Evolutionary conservation across 345 rosid species (phyloP), one percentile per base, ranked within the genome.

Genomic region (Ceriops tagal): DNA sequence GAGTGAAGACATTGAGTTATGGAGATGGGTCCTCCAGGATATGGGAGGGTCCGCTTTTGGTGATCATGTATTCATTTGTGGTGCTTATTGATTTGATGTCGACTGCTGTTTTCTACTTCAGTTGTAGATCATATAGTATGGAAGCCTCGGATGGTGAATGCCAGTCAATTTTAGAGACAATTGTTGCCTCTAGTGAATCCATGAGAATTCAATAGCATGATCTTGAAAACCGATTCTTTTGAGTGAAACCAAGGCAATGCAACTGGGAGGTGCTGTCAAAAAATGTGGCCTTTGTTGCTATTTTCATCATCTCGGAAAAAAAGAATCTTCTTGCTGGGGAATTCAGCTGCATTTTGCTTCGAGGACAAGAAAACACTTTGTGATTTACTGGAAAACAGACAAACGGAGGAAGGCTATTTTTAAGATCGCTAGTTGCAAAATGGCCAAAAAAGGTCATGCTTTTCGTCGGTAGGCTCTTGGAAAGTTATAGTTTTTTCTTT

Each of bases 41-140:
- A 28, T 93, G 98, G 97, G 97, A 89, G 79, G 97, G 96, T 62
- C 96, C 97, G 32, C 80, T 93, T 56, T 71, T 93, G 74, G 96
- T 89, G 67, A 28, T 93, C 28, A 91, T 93, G 96, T 86, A 84
- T 83, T 88, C 97, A 5, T 93, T 93, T 77, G 87, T 91, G 58
- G 88, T 88, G 81, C 92, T 93, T 70, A 74, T 91, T 49, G 97
- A 93, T 82, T 75, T 85, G 75, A 93, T 91, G 95, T 85, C 86
- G 89, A 91, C 78, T 81, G 82, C 85, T 1, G 92, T 93, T 53
- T 93, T 93, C 81, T 93, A 88, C 76, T 93, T 89, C 79, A 91
- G 96, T 53, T 89, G 97, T 77, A 87, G 83, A 67, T 86, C 88
- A 49, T 85, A 84, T 75, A 63, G 82, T 20, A 77, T 79, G 78